phyloP scores from a whole-genome alignment of 2,329 filamentous ascomycete genomes.

The Dactylellina sp. region DNA sequence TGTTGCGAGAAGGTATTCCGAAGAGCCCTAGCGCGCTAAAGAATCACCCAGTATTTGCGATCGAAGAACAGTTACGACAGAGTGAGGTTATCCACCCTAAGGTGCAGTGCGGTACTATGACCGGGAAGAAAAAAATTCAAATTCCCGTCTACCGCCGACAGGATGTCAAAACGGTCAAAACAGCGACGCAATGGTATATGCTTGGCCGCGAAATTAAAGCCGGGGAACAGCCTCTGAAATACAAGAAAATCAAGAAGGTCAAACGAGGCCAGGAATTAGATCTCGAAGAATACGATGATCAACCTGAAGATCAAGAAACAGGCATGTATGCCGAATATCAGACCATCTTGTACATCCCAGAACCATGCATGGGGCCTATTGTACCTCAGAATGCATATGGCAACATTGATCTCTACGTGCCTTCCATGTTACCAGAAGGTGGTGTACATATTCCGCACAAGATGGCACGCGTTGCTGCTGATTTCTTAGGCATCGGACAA shows the following conservation, averaged over 20 bases:
- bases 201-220: constrained; percentile 81
- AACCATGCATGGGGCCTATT: constrained; percentile 77
- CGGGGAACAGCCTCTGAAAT: constrained; percentile 85
- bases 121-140: constrained; percentile 70
- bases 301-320: constrained; percentile 65
- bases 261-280: constrained; percentile 59
- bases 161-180: constrained; percentile 82
- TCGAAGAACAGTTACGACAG: constrained; percentile 84
- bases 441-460: constrained; percentile 53
- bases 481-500: constrained; percentile 77
- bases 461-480: constrained; percentile 77
- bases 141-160: constrained; percentile 78
- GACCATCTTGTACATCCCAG: constrained; percentile 75
- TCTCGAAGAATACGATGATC: constrained; percentile 60
- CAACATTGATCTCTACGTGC: constrained; percentile 70
- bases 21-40: constrained; percentile 88
- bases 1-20: constrained; percentile 84
- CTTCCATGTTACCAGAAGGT: constrained; percentile 24
- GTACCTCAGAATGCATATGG: constrained; percentile 89
- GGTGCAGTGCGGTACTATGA: constrained; percentile 80
- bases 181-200: constrained; percentile 89
- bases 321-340: constrained; percentile 68
- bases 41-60: constrained; percentile 78
- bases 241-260: constrained; percentile 69
- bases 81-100: constrained; percentile 84